phyloP scores from a whole-genome alignment of 179 eudicot species.

The Patellifolia procumbens region DNA sequence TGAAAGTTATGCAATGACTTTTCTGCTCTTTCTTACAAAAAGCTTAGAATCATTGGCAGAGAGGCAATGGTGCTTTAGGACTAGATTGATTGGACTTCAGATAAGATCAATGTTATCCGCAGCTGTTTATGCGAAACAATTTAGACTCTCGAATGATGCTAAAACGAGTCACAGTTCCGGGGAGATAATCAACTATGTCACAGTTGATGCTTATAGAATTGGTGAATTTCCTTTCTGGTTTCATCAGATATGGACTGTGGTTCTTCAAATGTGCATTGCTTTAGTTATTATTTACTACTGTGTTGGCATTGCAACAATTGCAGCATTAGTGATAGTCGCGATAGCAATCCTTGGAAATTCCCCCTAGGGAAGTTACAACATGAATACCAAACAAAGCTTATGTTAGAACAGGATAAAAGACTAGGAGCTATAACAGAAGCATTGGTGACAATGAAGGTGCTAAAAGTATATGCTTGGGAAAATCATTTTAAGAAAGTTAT shows the following conservation, averaged over 20 bases:
- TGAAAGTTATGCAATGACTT: slow-evolving; percentile 41
- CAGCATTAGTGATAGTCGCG: slow-evolving; percentile 42
- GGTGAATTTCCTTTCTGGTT: slow-evolving; percentile 78
- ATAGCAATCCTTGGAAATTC: slow-evolving; percentile 38
- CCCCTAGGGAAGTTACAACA: slow-evolving; percentile 51
- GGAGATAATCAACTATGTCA: slow-evolving; percentile 71
- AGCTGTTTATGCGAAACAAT: slow-evolving; percentile 64
- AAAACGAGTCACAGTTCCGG: slow-evolving; percentile 64
- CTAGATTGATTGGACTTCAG: slow-evolving; percentile 62
- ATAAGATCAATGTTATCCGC: slow-evolving; percentile 79
- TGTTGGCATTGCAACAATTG: slow-evolving; percentile 32
- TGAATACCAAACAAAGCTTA: slow-evolving; percentile 50
- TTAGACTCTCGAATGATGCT: slow-evolving; percentile 61
- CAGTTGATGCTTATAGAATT: slow-evolving; percentile 88
- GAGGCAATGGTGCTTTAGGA: slow-evolving; percentile 67
- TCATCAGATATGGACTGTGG: slow-evolving; percentile 50
- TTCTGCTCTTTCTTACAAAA: slow-evolving; percentile 33
- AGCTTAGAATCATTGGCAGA: slow-evolving; percentile 62
- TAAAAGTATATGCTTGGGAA: slow-evolving; percentile 82
- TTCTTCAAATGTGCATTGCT: slow-evolving; percentile 54
- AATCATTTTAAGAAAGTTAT: slow-evolving; percentile 49
- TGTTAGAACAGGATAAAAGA: slow-evolving; percentile 63
- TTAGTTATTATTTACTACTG: slow-evolving; percentile 27
- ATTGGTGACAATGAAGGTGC: slow-evolving; percentile 66
- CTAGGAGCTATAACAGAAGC: slow-evolving; percentile 61